Conservation (phyloP, 1,284 basidiomycete genomes). For the Anthracocystis setariae region DNA sequence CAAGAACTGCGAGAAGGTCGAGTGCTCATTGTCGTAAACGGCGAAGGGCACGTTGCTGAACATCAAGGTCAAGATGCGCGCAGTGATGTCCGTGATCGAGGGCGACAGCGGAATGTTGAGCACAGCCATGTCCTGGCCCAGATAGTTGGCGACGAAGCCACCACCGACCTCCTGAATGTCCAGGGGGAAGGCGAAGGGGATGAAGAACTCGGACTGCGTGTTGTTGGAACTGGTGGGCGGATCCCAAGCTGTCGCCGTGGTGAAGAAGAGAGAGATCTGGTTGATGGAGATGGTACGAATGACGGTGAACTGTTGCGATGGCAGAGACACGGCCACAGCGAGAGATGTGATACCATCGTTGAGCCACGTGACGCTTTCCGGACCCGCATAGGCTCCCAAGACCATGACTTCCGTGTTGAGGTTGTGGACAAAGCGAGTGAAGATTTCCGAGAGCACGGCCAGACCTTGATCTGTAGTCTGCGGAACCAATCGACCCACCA, state of each 20-base stretch:
- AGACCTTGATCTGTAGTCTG: conserved; percentile 73
- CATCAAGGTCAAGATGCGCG: conserved; percentile 75
- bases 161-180: conserved; percentile 76
- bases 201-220: conserved; percentile 75
- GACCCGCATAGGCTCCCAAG: conserved; percentile 75
- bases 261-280: conserved; percentile 76
- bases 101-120: conserved; percentile 75
- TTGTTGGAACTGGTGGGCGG: conserved; percentile 75
- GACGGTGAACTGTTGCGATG: conserved; percentile 76
- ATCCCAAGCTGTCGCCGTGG: conserved; percentile 70
- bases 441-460: conserved; percentile 74
- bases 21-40: conserved; percentile 72
- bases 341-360: conserved; percentile 79
- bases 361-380: conserved; percentile 76
- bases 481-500: conserved; percentile 76
- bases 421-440: conserved; percentile 80
- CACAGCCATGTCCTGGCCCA: conserved; percentile 74
- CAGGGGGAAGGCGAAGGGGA: conserved; percentile 79
- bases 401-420: conserved; percentile 75
- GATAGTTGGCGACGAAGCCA: conserved; percentile 74
- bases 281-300: conserved; percentile 77
- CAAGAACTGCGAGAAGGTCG: conserved; percentile 75
- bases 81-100: conserved; percentile 74
- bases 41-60: conserved; percentile 76
- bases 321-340: conserved; percentile 74